Base-by-base conservation (phyloP, 495 filamentous ascomycete species). In the Penicillium ucsense region DNA sequence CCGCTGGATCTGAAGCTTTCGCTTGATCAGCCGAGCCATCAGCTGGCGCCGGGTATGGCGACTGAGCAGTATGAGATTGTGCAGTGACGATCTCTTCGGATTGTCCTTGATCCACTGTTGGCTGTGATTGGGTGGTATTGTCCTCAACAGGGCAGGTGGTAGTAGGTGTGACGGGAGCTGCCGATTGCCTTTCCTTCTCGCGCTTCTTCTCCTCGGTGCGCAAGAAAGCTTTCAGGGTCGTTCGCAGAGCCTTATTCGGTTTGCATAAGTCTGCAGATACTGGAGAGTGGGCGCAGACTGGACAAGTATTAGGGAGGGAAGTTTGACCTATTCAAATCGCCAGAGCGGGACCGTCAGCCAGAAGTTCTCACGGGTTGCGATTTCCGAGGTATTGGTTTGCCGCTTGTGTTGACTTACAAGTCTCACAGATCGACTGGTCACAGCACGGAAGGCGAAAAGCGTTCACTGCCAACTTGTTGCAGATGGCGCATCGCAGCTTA, bases 361-460 rank as follows among this genome's bases (percentile, higher is more conserved):
- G 29, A 41, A 31, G 5, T 51, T 4, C 27, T 32, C 33, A n/a
- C 42, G 35, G 9, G 35, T 8, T 41, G 29, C 38, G 27, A 28
- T 20, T 20, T 20, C 20, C 20, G 20, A 20, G 20, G 20, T 20
- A 20, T 20, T 20, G 20, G 20, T 20, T 20, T 20, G 20, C 20
- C 20, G 1, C 1, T 20, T 20, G 2, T 20, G 20, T 6, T 41
- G 39, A 57, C 88, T 66, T 70, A 95, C 92, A 98, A 46, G 70
- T 78, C 59, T 91, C 86, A 68, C 94, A 97, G 47, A 96, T 94
- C 28, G 85, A 82, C 57, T 95, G 89, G 60, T 96, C 91, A 65
- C 92, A 99, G 65, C 92, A 99, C 5, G 90, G 89, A 8, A 95
- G 70, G 31, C 88, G 83, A 55, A 89, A 94, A 3, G 91, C 88